phyloP scores from a whole-genome alignment of 495 filamentous ascomycete genomes.

The Haplographium delicatum region DNA sequence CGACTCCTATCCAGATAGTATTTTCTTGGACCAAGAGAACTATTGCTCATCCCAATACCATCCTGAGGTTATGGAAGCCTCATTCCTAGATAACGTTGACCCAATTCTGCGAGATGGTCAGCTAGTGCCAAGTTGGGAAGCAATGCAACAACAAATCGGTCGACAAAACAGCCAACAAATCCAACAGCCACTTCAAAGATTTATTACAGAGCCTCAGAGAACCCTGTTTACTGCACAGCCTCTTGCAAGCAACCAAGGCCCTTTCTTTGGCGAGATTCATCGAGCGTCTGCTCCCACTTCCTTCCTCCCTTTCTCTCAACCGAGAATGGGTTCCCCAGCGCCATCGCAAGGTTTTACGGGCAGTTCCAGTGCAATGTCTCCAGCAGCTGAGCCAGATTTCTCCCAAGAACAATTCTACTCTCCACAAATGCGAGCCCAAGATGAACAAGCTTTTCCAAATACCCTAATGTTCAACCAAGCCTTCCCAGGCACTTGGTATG shows the following conservation, averaged over 20 bases:
- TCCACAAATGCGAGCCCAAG: background rate
- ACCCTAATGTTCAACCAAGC: constrained; percentile 7
- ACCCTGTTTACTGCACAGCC: constrained; percentile 9
- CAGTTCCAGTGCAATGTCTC: constrained; percentile 14
- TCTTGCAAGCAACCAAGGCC: background rate
- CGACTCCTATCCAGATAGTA: no score
- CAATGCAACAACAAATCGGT: background rate
- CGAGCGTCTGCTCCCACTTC: constrained; percentile 2
- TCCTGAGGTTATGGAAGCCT: no score
- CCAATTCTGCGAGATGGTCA: no score
- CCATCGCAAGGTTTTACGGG: background rate
- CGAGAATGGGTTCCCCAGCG: background rate
- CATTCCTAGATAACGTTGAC: no score
- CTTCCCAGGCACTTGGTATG: constrained; percentile 1
- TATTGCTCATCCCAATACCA: no score
- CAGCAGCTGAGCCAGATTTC: constrained; percentile 11
- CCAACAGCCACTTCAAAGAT: constrained; percentile 7
- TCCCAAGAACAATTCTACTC: constrained; percentile 6
- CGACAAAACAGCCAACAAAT: constrained; percentile 2
- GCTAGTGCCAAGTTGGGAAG: no score
- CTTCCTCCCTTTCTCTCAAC: constrained; percentile 12
- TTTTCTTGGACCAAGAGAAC: no score
- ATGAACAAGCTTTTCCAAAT: background rate
- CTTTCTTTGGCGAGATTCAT: background rate
- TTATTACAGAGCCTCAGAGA: constrained; percentile 7